These are phyloP conservation scores for Oryza brachyantha DNA, from an alignment of 176 grass and related monocot genomes.

Conservation along the genomic window DNA sequence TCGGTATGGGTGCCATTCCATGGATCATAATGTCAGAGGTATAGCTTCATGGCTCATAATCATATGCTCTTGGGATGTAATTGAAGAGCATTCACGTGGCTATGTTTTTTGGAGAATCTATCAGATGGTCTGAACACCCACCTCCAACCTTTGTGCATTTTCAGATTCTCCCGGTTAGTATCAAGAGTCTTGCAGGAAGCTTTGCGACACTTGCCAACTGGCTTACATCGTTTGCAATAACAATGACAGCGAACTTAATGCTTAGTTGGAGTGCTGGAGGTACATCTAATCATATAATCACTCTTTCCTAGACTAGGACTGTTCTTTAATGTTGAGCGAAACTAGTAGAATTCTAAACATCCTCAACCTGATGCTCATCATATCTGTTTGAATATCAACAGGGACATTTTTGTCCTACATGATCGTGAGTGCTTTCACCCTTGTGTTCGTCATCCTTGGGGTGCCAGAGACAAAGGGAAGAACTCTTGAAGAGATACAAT, in stretches of 20 bases:
- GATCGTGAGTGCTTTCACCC: slow-evolving; percentile 55
- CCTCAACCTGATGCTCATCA: slow-evolving; percentile 10
- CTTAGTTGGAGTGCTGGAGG: slow-evolving; percentile 91
- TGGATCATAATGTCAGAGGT: slow-evolving; percentile 99
- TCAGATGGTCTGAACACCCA: neutral
- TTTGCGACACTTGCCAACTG: slow-evolving; percentile 87
- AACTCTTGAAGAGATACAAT: slow-evolving; percentile 92
- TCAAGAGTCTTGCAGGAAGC: slow-evolving; percentile 89
- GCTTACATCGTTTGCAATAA: slow-evolving; percentile 77
- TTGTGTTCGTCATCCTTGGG: slow-evolving; percentile 78
- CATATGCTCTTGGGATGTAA: slow-evolving; percentile 22
- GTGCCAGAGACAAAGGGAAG: slow-evolving; percentile 90
- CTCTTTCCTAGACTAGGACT: neutral
- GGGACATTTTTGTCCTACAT: slow-evolving; percentile 76
- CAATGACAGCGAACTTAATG: slow-evolving; percentile 89
- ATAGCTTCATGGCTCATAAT: slow-evolving; percentile 13
- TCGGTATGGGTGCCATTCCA: slow-evolving; percentile 92
- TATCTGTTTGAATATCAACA: slow-evolving; percentile 23
- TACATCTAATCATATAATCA: neutral
- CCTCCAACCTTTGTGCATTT: neutral
- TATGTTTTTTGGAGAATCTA: neutral
- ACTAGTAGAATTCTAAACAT: slow-evolving; percentile 4
- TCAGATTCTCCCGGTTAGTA: slow-evolving; percentile 70
- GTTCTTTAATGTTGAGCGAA: no score
- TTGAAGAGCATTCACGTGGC: neutral